These are phyloP conservation scores for Eucalyptus cladocalyx DNA, from an alignment of 345 rosid species.

Conservation along the genomic window DNA sequence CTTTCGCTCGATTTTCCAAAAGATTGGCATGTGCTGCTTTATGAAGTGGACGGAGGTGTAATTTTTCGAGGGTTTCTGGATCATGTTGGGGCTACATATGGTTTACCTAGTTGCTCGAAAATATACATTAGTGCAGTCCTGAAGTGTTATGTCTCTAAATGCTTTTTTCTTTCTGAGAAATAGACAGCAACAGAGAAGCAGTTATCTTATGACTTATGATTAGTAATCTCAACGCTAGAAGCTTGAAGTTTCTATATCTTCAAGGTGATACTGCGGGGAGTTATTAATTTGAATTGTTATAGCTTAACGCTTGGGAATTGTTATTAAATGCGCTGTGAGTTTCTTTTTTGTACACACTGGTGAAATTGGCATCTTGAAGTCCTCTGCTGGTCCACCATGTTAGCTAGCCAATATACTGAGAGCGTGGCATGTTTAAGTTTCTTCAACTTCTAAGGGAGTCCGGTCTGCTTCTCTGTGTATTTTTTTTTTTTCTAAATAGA, in stretches of 20 bases:
- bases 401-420: not conserved
- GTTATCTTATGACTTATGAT: not conserved
- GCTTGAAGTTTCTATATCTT: not conserved
- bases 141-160: not conserved
- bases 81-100: not conserved
- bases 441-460: not conserved
- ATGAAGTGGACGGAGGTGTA: not conserved
- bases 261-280: not conserved
- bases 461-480: not conserved
- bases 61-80: not conserved
- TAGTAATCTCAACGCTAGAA: not conserved
- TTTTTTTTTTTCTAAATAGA: too few species aligned
- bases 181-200: not conserved
- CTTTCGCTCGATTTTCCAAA: not conserved
- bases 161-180: not conserved
- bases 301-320: not conserved
- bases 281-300: not conserved
- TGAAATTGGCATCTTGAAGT: not conserved
- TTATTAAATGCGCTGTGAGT: not conserved
- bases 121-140: not conserved
- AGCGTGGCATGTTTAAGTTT: not conserved
- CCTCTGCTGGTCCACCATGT: not conserved
- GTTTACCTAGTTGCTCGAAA: not conserved
- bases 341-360: not conserved
- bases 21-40: not conserved